These are phyloP conservation scores for Petasospora rhodanensis DNA, from an alignment of 1,139 yeast genomes.

Conservation along the genomic window DNA sequence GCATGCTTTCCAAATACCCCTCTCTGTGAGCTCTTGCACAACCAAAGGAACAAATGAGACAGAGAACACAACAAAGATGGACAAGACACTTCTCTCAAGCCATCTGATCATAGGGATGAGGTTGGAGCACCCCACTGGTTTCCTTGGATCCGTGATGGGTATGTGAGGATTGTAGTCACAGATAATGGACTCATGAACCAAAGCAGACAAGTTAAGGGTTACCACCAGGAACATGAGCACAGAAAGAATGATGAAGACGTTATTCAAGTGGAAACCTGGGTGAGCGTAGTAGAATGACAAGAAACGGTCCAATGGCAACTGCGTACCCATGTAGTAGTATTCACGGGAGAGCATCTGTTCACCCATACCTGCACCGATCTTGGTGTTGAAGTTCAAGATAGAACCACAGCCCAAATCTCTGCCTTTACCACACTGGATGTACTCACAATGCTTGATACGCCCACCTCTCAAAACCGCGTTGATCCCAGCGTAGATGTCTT, in stretches of 20 bases:
- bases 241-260: conserved; percentile 63
- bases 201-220: conserved; percentile 58
- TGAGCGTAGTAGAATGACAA: conserved; percentile 75
- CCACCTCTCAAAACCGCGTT: conserved; percentile 70
- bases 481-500: conserved; percentile 76
- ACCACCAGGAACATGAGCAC: conserved; percentile 63
- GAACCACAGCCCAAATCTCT: conserved; percentile 78
- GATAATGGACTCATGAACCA: conserved; percentile 61
- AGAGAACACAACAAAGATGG: conserved; percentile 70
- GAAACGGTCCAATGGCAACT: conserved; percentile 66
- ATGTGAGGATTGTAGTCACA: conserved; percentile 57
- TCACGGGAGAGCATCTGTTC: conserved; percentile 76
- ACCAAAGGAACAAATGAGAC: conserved; percentile 67
- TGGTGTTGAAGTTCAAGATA: conserved; percentile 68
- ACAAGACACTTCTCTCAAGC: conserved; percentile 70
- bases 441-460: conserved; percentile 71
- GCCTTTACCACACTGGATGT: conserved; percentile 77
- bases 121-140: conserved; percentile 65
- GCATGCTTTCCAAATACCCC: conserved; percentile 67
- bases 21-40: conserved; percentile 68
- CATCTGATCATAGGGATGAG: conserved; percentile 64
- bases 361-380: conserved; percentile 83
- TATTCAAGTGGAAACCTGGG: conserved; percentile 73
- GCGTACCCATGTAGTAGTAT: conserved; percentile 68
- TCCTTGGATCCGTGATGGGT: conserved; percentile 57